Evolutionary conservation across 192 early-diverging fungal genomes (phyloP), one percentile per base, ranked within the genome.

Genomic region (Coemansia sp.): DNA sequence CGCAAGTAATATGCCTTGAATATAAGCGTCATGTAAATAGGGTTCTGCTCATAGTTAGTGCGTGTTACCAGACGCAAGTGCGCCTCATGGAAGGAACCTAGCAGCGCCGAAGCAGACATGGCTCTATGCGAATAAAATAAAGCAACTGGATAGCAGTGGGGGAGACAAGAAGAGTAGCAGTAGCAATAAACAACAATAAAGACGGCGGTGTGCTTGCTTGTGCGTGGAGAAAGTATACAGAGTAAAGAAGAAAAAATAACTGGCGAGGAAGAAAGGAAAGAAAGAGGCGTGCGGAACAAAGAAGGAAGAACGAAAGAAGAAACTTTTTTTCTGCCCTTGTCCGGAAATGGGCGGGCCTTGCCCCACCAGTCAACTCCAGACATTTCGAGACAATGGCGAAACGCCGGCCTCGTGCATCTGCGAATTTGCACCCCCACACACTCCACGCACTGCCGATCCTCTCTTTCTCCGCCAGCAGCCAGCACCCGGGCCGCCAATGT

Each of bases 1-100:
- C 38, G 60, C 44, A 81, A 62, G 1, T 29, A 23, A 60, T 76
- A 81, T 27, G 79, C 63, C 71, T 81, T 81, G 70, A 81, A 81
- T 25, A 81, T 71, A 51, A 81, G 74, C 19, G 59, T 66, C 25
- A 81, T 65, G 48, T 76, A 82, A 27, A 82, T 68, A 5, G 75
- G 23, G 11, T 12, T 23, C 51, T 39, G 14, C 34, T 42, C n/a
- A 5, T 27, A 1, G 29, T 17, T 21, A 4, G 70, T 37, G 23
- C 79, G 79, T 11, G 55, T 51, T 44, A 70, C 41, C 29, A 82
- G 74, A 9, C 42, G 70, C 34, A 42, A 50, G 61, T 68, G 79
- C 8, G 78, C 70, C 15, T 73, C 79, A 21, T 61, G 38, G 27
- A 76, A 70, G 11, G 67, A 72, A 42, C n/a, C 59, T 19, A 72